These are phyloP conservation scores for Periglandula ipomoeae DNA, from an alignment of 2,329 filamentous ascomycete species.

Conservation along the genomic window DNA sequence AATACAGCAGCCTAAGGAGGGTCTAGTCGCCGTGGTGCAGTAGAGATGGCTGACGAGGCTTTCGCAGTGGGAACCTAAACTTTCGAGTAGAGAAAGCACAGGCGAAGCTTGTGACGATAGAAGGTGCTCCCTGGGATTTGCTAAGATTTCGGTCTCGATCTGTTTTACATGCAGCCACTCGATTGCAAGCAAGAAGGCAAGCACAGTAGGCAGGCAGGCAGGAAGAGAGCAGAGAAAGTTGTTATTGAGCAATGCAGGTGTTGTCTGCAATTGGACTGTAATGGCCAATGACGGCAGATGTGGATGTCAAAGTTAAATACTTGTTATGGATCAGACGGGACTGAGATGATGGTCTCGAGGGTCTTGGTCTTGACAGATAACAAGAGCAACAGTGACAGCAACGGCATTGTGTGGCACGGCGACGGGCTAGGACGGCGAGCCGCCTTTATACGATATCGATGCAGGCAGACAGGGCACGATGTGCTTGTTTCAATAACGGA, in stretches of 20 bases:
- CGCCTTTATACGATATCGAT: not conserved
- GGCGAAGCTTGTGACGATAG: not conserved
- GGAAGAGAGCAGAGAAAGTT: no score
- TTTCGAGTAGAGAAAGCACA: not conserved
- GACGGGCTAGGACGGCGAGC: not conserved
- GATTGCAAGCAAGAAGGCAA: not conserved
- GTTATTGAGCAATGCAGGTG: no score
- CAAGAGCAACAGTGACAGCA: not conserved
- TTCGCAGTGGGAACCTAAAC: not conserved
- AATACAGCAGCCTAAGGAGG: no score
- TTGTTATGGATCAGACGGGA: no score
- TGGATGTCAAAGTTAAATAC: not conserved
- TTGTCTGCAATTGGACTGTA: no score
- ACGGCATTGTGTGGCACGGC: not conserved
- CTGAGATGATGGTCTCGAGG: no score
- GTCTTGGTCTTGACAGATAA: not conserved
- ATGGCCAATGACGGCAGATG: no score
- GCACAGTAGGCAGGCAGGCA: not conserved
- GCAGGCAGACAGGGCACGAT: not conserved
- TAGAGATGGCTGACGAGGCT: not conserved
- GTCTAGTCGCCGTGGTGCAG: not conserved
- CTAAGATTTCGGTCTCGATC: not conserved
- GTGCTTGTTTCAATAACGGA: no score
- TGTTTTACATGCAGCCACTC: not conserved
- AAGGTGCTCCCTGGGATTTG: not conserved